Percentiles rank a stretch among this genome's conserved stretches.
Evolutionary conservation across 768 basidiomycete species (phyloP).

Genomic region (Tricholoma hemisulphureum): DNA sequence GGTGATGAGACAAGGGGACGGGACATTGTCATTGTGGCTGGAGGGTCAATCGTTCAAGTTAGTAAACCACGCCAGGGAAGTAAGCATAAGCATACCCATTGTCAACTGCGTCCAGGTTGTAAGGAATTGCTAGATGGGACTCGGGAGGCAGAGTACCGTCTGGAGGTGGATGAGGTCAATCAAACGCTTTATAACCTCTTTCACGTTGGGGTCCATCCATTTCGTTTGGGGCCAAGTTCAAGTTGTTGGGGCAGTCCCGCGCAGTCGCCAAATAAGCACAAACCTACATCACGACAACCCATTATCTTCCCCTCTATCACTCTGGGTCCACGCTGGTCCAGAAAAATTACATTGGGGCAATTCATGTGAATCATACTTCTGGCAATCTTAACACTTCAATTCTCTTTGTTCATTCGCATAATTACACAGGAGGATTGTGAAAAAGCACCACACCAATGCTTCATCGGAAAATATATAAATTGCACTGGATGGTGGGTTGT

Average conservation of each 20-base stretch:
- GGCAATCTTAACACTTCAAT: too few species aligned
- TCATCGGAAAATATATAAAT: neutral
- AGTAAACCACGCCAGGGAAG: neutral
- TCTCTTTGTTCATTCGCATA: neutral
- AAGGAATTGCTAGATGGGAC: slow-evolving; percentile 10
- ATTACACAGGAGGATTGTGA: neutral
- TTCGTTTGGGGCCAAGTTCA: slow-evolving; percentile 18
- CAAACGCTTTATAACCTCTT: slow-evolving; percentile 32
- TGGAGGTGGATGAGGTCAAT: slow-evolving; percentile 14
- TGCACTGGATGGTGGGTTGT: neutral
- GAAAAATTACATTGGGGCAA: too few species aligned
- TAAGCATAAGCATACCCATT: slow-evolving; percentile 36
- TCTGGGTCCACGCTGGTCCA: neutral
- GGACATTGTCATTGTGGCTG: slow-evolving; percentile 47
- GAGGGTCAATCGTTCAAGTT: neutral
- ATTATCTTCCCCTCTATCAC: too few species aligned
- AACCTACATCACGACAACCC: neutral
- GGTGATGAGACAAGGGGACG: slow-evolving; percentile 63
- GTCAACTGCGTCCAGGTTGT: slow-evolving; percentile 8
- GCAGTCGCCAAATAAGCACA: neutral
- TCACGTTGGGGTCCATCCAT: slow-evolving; percentile 21
- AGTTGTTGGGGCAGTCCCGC: slow-evolving; percentile 18
- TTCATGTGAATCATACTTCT: too few species aligned
- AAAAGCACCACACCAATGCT: too few species aligned
- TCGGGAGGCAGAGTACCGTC: neutral